phyloP scores from a whole-genome alignment of 768 basidiomycete genomes.

The Podaxis sp. region DNA sequence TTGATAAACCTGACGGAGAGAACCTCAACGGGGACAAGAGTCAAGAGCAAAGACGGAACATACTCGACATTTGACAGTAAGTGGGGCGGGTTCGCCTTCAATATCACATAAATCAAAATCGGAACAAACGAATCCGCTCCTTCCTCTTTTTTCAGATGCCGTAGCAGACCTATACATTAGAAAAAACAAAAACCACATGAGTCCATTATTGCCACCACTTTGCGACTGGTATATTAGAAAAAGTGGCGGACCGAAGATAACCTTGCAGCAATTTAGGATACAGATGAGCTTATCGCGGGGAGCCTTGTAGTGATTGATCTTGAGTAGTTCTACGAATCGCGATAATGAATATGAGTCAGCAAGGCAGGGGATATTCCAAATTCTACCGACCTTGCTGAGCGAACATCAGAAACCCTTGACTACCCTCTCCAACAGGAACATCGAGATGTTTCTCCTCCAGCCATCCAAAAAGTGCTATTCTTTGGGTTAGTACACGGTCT shows the following conservation, averaged over 20 bases:
- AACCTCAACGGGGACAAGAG: not conserved
- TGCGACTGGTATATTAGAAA: slow-evolving; percentile 8
- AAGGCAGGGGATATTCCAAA: not conserved
- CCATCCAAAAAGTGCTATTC: slow-evolving; percentile 92
- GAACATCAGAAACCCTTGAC: slow-evolving; percentile 83
- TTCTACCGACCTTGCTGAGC: slow-evolving; percentile 73
- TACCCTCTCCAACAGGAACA: slow-evolving; percentile 73
- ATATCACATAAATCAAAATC: slow-evolving; percentile 88
- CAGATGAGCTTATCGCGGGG: slow-evolving; percentile 98
- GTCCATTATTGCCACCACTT: slow-evolving; percentile 1
- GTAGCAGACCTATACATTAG: slow-evolving; percentile 67
- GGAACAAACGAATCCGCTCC: slow-evolving; percentile 96
- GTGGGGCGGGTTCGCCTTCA: slow-evolving; percentile 93
- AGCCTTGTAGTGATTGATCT: slow-evolving; percentile 99
- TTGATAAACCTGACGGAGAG: slow-evolving; percentile 76
- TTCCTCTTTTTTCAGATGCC: slow-evolving; percentile 81
- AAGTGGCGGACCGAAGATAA: slow-evolving; percentile 76
- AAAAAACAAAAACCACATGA: slow-evolving; percentile 9
- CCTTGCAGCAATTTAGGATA: slow-evolving; percentile 96
- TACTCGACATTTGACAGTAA: slow-evolving; percentile 95
- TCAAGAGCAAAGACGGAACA: slow-evolving; percentile 24
- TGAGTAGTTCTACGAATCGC: slow-evolving; percentile 69
- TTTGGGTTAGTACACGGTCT: slow-evolving; percentile 86
- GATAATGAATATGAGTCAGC: not conserved
- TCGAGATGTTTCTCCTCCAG: slow-evolving; percentile 87